Evolutionary conservation across 2,329 filamentous ascomycete genomes (phyloP).

Genomic region (Colletotrichum limetticola): DNA sequence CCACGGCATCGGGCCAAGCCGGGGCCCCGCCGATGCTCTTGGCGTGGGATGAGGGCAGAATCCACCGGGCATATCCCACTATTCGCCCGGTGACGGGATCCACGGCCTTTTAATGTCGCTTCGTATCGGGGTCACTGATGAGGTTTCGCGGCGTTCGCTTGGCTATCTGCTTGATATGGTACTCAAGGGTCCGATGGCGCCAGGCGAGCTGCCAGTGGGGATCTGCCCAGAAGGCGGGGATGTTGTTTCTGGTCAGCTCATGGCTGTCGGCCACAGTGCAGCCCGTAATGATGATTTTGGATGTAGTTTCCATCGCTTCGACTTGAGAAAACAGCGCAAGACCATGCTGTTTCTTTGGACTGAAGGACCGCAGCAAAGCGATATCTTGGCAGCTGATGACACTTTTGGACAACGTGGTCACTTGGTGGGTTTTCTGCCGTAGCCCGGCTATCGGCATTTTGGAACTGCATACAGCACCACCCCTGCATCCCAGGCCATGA

Average conservation of each 20-base stretch:
- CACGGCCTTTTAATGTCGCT: background rate
- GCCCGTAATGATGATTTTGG: background rate
- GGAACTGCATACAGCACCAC: background rate
- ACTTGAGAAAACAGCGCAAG: too few relatives aligned
- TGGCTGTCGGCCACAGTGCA: slow-evolving; percentile 36
- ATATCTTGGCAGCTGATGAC: background rate
- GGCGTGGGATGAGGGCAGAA: background rate
- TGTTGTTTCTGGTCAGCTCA: slow-evolving; percentile 35
- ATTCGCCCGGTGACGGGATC: background rate
- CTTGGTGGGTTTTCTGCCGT: background rate
- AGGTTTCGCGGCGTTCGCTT: slow-evolving; percentile 29
- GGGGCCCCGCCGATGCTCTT: background rate
- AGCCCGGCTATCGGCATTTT: background rate
- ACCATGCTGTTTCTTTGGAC: background rate
- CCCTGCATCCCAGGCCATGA: background rate
- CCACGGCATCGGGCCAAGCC: background rate
- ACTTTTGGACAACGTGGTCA: background rate
- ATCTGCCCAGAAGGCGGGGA: slow-evolving; percentile 37
- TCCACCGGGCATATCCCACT: background rate
- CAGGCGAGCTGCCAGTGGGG: slow-evolving; percentile 36
- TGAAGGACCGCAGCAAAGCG: too few relatives aligned
- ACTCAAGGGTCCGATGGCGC: slow-evolving; percentile 37
- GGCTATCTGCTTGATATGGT: slow-evolving; percentile 35
- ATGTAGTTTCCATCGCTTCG: background rate
- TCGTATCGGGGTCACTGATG: background rate